These are phyloP conservation scores for Lineolata rhizophorae DNA, from an alignment of 495 filamentous ascomycete genomes.

Conservation along the genomic window DNA sequence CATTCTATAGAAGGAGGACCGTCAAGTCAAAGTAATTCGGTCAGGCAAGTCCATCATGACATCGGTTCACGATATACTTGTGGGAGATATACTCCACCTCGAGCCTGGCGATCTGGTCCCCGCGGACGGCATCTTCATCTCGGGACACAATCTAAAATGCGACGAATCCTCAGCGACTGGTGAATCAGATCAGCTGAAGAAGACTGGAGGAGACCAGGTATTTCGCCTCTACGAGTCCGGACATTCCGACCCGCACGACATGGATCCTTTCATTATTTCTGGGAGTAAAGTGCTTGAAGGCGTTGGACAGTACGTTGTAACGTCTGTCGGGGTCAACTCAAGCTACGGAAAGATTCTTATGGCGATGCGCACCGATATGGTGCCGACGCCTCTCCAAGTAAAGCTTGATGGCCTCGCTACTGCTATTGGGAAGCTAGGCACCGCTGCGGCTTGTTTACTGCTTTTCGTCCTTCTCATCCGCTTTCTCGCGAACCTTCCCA, in stretches of 20 bases:
- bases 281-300: slow-evolving; percentile 85
- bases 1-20: slow-evolving; percentile 73
- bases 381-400: slow-evolving; percentile 81
- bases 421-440: slow-evolving; percentile 82
- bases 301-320: slow-evolving; percentile 67
- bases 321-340: slow-evolving; percentile 70
- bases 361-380: slow-evolving; percentile 70
- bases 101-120: slow-evolving; percentile 59
- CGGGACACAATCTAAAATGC: slow-evolving; percentile 54
- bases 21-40: slow-evolving; percentile 52
- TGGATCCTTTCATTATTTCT: slow-evolving; percentile 88
- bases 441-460: slow-evolving; percentile 57
- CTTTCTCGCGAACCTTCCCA: slow-evolving; percentile 46
- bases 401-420: slow-evolving; percentile 83
- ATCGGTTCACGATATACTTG: slow-evolving; percentile 48
- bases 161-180: slow-evolving; percentile 72
- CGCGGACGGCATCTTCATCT: slow-evolving; percentile 55
- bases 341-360: slow-evolving; percentile 85
- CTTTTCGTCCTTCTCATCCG: slow-evolving; percentile 54
- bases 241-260: slow-evolving; percentile 50
- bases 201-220: no score
- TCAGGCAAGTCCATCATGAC: slow-evolving; percentile 53
- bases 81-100: slow-evolving; percentile 50
- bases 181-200: slow-evolving; percentile 63
- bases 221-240: no score